Base-by-base conservation (phyloP, 2,329 filamentous ascomycete genomes). In the Xylariaceae sp. region DNA sequence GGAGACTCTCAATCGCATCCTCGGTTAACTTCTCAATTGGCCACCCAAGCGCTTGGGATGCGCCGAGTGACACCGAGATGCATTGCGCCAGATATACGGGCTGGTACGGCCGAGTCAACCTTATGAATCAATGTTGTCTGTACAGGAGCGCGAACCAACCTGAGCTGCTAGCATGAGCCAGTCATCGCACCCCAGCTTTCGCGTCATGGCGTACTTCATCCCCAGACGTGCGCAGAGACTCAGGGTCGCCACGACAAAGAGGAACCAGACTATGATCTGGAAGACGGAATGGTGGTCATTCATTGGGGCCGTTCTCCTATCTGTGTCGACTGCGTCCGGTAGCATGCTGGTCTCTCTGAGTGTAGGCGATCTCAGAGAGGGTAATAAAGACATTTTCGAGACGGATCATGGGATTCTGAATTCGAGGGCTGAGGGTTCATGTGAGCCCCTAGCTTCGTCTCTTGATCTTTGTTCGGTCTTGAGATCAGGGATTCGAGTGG, bases 51-150 rank as follows among this genome's bases (percentile, higher is more conserved):
- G 66, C 65, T 8, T 58, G 55, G 2, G 65, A 66, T 49, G 62
- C 62, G 2, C 60, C 63, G 34, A 67, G 9, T 6, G 67, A 65
- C 39, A 67, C 60, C 8, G 64, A 55, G n/a, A 67, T 56, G 56
- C 63, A 67, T 57, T 67, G 63, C 13, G 60, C 62, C 2, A 68
- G 62, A 51, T 62, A 66, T 18, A 58, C 35, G n/a, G 35, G 53
- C 66, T 68, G 17, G 30, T 9, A 7, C 37, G 1, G 13, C 49
- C 57, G 60, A n/a, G 60, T 35, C 30, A 30, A 17, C 6, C 35
- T 57, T 18, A 13, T 30, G 2, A 15, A 17, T n/a, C 34, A n/a
- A 13, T 35, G 52, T 13, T 37, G 4, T 23, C 30, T 9, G 45
- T 6, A 23, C 13, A 45, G 4, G 10, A 44, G 18, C 7, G n/a